Conservation (phyloP, 2,329 filamentous ascomycete species). For the Fusarium foetens region DNA sequence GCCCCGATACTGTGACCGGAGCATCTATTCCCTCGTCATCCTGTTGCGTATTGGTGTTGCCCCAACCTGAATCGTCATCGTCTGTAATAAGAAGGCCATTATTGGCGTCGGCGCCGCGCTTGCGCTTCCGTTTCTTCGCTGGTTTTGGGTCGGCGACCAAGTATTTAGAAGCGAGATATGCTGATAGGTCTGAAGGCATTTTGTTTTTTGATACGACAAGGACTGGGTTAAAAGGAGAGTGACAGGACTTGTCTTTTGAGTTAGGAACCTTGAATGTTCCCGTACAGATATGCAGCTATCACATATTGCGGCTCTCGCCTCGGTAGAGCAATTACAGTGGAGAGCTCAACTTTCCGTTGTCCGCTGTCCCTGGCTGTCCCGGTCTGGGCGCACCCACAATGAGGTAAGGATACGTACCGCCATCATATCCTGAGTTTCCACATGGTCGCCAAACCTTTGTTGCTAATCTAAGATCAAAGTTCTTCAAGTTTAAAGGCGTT, state of each 20-base stretch:
- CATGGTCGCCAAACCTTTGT: conserved; percentile 41
- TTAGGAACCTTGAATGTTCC: conserved; percentile 5
- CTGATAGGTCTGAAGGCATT: conserved; percentile 73
- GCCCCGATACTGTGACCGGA: conserved; percentile 60
- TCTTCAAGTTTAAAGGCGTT: conserved; percentile 13
- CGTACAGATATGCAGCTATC: conserved; percentile 42
- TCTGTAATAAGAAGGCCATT: conserved; percentile 73
- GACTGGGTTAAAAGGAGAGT: neutral
- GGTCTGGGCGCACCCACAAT: conserved; percentile 6
- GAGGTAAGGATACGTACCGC: conserved; percentile 43
- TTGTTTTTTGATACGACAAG: conserved; percentile 1
- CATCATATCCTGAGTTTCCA: conserved; percentile 36
- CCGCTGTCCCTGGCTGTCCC: neutral
- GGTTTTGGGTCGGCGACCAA: conserved; percentile 70
- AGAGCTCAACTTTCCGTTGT: conserved; percentile 4
- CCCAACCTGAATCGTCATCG: conserved; percentile 69
- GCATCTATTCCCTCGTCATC: conserved; percentile 67
- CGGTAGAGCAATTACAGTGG: conserved; percentile 19
- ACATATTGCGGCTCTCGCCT: conserved; percentile 22
- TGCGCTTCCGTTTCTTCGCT: conserved; percentile 72
- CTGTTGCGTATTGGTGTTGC: conserved; percentile 47
- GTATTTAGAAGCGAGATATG: conserved; percentile 93
- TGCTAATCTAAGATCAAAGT: conserved; percentile 22
- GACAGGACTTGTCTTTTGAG: conserved; percentile 4
- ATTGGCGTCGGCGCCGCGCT: conserved; percentile 56